These are phyloP conservation scores for Anthracocystis setariae DNA, from an alignment of 1,284 basidiomycete species.

Conservation along the genomic window DNA sequence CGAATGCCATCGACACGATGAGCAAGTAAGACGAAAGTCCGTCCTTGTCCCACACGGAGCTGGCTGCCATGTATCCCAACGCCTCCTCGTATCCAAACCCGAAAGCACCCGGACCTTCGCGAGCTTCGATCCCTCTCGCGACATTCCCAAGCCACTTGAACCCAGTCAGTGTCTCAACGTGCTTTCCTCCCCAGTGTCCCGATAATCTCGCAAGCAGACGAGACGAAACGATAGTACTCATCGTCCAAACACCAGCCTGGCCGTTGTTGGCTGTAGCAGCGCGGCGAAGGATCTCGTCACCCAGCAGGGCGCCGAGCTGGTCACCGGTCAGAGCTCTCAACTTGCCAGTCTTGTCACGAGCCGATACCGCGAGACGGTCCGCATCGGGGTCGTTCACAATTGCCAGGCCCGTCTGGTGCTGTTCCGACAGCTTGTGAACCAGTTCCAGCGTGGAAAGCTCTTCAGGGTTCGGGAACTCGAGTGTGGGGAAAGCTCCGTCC, in stretches of 20 bases:
- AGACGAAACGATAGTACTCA: conserved; percentile 58
- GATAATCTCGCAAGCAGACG: conserved; percentile 55
- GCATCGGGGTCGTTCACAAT: conserved; percentile 63
- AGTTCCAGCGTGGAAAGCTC: conserved; percentile 58
- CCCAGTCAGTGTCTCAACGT: conserved; percentile 59
- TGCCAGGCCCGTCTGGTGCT: conserved; percentile 49
- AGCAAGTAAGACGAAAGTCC: conserved; percentile 57
- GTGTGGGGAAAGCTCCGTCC: conserved; percentile 59
- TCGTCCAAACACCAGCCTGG: conserved; percentile 33
- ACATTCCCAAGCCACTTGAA: conserved; percentile 65
- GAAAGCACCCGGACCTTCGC: conserved; percentile 48
- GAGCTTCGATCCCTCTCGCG: conserved; percentile 40
- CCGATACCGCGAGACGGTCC: conserved; percentile 55
- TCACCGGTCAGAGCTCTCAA: conserved; percentile 57
- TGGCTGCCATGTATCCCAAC: conserved; percentile 59
- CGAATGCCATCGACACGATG: conserved; percentile 53
- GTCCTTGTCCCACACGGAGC: conserved; percentile 61
- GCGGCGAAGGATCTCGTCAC: conserved; percentile 55
- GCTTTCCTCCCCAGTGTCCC: conserved; percentile 35
- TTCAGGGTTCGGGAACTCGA: conserved; percentile 62
- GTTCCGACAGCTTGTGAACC: conserved; percentile 56
- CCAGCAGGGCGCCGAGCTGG: conserved; percentile 56
- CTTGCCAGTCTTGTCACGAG: conserved; percentile 42
- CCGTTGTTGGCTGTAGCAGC: conserved; percentile 25
- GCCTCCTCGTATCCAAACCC: conserved; percentile 62